Conservation (phyloP, 495 filamentous ascomycete genomes). For the Lasiosphaeria miniovina region DNA sequence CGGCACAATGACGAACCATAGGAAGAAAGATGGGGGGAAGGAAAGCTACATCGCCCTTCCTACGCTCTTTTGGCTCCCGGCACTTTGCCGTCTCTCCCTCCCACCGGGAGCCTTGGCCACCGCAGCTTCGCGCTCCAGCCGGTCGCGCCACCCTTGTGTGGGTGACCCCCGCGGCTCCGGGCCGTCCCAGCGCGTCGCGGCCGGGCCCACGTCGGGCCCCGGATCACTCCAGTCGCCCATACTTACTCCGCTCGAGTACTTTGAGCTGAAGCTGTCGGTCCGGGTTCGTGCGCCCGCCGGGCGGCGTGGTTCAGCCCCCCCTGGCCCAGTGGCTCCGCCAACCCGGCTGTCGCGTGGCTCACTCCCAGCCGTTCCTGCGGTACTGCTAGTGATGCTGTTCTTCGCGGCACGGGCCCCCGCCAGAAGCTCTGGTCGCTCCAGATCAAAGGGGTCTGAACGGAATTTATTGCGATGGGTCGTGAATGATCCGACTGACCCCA, state of each 20-base stretch:
- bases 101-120: neutral
- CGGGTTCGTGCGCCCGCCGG: conserved; percentile 23
- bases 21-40: neutral
- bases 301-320: neutral
- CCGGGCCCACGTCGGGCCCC: conserved; percentile 49
- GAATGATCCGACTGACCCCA: conserved; percentile 29
- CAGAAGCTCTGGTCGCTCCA: conserved; percentile 54
- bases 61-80: conserved; percentile 31
- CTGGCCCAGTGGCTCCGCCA: conserved; percentile 3
- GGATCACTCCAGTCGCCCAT: conserved; percentile 51
- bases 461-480: conserved; percentile 45
- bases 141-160: conserved; percentile 22
- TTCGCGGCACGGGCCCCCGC: conserved; percentile 19
- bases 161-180: conserved; percentile 22
- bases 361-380: conserved; percentile 21
- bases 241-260: conserved; percentile 47
- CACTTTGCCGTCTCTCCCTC: conserved; percentile 16
- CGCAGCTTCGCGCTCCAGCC: conserved; percentile 14
- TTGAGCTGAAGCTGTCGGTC: conserved; percentile 39
- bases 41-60: conserved; percentile 38
- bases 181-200: conserved; percentile 30
- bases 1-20: neutral
- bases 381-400: conserved; percentile 21
- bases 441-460: conserved; percentile 66
- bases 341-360: conserved; percentile 15